Percentiles rank a stretch among this genome's conserved stretches.
These are phyloP conservation scores for Fusarium poae DNA, from an alignment of 2,329 filamentous ascomycete species.

Conservation along the genomic window DNA sequence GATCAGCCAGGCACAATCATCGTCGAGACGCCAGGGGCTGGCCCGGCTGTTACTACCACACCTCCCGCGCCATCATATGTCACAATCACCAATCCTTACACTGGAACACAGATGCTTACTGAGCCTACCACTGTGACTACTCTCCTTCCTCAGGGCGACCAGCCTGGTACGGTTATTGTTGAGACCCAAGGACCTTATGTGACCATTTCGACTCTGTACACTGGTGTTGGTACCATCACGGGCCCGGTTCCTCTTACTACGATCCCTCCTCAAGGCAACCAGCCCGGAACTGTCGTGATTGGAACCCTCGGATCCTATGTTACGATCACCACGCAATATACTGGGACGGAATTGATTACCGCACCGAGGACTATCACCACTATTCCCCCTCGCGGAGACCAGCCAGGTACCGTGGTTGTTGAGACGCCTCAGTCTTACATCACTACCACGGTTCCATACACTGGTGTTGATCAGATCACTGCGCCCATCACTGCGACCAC, in stretches of 20 bases:
- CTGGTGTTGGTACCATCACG: slow-evolving; percentile 17
- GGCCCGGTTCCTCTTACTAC: slow-evolving; percentile 23
- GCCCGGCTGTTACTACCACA: slow-evolving; percentile 24
- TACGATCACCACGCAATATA: slow-evolving; percentile 13
- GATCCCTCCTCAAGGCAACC: slow-evolving; percentile 8
- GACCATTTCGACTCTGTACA: slow-evolving; percentile 24
- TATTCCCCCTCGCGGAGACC: slow-evolving; percentile 4
- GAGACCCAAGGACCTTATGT: slow-evolving; percentile 16
- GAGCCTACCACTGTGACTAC: slow-evolving; percentile 24
- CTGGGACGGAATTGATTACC: slow-evolving; percentile 16
- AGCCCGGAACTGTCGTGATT: slow-evolving; percentile 27
- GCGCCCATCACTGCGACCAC: slow-evolving; percentile 24
- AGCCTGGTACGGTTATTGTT: slow-evolving; percentile 26
- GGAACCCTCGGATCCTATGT: slow-evolving; percentile 25
- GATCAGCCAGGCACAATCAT: slow-evolving; percentile 30
- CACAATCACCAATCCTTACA: slow-evolving; percentile 25
- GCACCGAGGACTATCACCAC: slow-evolving; percentile 22
- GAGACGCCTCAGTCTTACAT: slow-evolving; percentile 32
- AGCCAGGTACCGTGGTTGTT: slow-evolving; percentile 31
- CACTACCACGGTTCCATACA: slow-evolving; percentile 27
- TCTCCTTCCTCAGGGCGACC: slow-evolving; percentile 15
- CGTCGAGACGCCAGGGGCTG: slow-evolving; percentile 17
- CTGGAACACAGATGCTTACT: slow-evolving; percentile 20
- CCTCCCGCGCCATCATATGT: slow-evolving; percentile 27
- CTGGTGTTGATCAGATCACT: slow-evolving; percentile 25